Percentiles rank a stretch among this genome's conserved stretches.
Evolutionary conservation across 352 stramenopile genomes (phyloP).

Genomic region (Chrysophaeum taylorii): DNA sequence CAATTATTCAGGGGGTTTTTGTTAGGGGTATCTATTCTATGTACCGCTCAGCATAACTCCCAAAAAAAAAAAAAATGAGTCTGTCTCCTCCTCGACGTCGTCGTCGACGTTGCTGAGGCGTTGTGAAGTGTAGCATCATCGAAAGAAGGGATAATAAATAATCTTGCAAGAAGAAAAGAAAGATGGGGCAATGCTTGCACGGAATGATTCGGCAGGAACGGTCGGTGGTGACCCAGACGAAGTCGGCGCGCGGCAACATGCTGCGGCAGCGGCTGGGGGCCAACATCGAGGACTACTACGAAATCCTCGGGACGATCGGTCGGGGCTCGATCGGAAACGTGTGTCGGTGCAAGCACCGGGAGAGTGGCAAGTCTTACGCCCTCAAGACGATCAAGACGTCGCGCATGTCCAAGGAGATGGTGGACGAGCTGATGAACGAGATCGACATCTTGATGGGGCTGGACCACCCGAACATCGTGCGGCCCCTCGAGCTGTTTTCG

Average conservation of each 20-base stretch:
- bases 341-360: neutral
- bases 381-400: constrained; percentile 34
- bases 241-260: neutral
- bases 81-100: too few species aligned
- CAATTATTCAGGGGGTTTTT: too few species aligned
- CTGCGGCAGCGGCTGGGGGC: neutral
- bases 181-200: too few species aligned
- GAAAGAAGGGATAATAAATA: too few species aligned
- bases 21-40: too few species aligned
- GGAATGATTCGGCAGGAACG: too few species aligned
- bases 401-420: constrained; percentile 20
- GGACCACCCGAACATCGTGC: constrained; percentile 62
- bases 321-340: constrained; percentile 21
- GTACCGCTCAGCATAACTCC: too few species aligned
- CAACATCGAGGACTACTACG: neutral
- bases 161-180: too few species aligned
- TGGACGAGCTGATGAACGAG: constrained; percentile 33
- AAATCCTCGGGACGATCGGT: constrained; percentile 13
- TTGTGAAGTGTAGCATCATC: too few species aligned
- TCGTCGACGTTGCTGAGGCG: too few species aligned
- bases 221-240: too few species aligned
- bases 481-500: constrained; percentile 50
- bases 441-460: constrained; percentile 40
- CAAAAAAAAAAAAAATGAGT: too few species aligned
- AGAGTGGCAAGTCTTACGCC: constrained; percentile 22